A percentile compares a stretch with the other conserved stretches of the same genome.
Conservation (phyloP, 2,329 filamentous ascomycete genomes). For the Stachybotrys elegans region DNA sequence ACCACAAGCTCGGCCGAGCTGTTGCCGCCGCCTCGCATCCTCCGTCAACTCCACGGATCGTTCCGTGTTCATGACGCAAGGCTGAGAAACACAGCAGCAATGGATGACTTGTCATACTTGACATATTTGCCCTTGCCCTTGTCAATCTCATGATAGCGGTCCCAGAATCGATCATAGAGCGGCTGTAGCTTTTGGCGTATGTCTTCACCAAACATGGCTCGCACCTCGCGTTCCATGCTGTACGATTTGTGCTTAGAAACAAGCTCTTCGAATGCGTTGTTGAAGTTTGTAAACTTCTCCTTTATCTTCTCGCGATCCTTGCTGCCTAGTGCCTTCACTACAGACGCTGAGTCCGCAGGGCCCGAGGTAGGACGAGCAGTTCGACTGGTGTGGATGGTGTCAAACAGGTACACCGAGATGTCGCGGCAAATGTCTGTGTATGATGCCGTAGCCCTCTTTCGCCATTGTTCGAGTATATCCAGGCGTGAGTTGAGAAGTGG, state of each 20-base stretch:
- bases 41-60: too few species aligned
- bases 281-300: conserved; percentile 91
- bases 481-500: conserved; percentile 65
- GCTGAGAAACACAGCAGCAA: conserved; percentile 61
- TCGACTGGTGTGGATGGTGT: conserved; percentile 87
- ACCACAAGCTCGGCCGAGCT: too few species aligned
- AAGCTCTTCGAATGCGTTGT: conserved; percentile 83
- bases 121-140: conserved; percentile 98
- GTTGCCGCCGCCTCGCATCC: too few species aligned
- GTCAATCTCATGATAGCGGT: conserved; percentile 94
- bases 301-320: conserved; percentile 98
- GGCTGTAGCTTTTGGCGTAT: conserved; percentile 91
- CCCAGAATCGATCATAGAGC: conserved; percentile 92
- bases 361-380: conserved; percentile 66
- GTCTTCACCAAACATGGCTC: conserved; percentile 72
- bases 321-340: conserved; percentile 76
- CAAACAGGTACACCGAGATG: conserved; percentile 76
- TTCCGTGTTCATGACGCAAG: conserved; percentile 35
- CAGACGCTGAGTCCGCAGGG: conserved; percentile 73
- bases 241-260: conserved; percentile 76
- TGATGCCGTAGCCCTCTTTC: conserved; percentile 75
- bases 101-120: conserved; percentile 86
- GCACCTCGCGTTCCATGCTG: conserved; percentile 87
- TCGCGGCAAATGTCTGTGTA: conserved; percentile 90
- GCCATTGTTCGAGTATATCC: conserved; percentile 71